Conservation (phyloP, 371 early-diverging fungal species). For the Mucor irregularis region DNA sequence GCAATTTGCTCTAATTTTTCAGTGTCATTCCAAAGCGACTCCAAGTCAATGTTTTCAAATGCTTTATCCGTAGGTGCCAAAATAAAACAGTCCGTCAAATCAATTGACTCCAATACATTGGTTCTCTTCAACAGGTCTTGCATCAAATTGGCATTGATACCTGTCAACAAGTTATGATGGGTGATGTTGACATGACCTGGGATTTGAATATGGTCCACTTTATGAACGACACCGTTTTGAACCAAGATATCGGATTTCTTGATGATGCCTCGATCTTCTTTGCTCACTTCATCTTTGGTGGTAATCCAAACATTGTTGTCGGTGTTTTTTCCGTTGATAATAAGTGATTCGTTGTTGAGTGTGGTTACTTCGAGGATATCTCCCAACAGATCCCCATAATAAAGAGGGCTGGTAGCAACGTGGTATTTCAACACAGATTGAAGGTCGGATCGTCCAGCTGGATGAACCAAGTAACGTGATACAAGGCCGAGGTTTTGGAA, state of each 20-base stretch:
- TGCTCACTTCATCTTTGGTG: constrained; percentile 9
- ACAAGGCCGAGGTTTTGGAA: constrained; percentile 51
- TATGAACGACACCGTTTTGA: constrained; percentile 54
- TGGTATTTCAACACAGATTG: constrained; percentile 48
- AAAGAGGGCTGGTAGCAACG: constrained; percentile 34
- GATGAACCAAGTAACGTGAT: constrained; percentile 45
- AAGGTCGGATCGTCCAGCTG: constrained; percentile 31
- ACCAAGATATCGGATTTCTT: constrained; percentile 41
- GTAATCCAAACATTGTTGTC: constrained; percentile 13
- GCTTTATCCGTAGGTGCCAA: constrained; percentile 58
- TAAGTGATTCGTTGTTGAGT: constrained; percentile 20
- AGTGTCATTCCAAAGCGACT: constrained; percentile 40
- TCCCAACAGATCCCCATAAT: constrained; percentile 28
- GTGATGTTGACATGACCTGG: constrained; percentile 47
- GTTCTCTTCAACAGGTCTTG: constrained; percentile 41
- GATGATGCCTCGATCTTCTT: constrained; percentile 19
- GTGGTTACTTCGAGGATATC: constrained; percentile 13
- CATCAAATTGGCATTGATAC: constrained; percentile 43
- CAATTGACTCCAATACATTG: constrained; percentile 33
- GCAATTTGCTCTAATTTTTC: constrained; percentile 45
- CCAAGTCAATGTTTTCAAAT: constrained; percentile 45
- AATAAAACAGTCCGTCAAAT: constrained; percentile 37
- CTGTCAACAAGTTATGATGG: constrained; percentile 46
- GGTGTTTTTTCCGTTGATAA: constrained; percentile 9
- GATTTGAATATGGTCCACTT: constrained; percentile 46